Evolutionary conservation across 2,329 filamentous ascomycete genomes (phyloP).

Genomic region (Clonostachys rhizophaga): DNA sequence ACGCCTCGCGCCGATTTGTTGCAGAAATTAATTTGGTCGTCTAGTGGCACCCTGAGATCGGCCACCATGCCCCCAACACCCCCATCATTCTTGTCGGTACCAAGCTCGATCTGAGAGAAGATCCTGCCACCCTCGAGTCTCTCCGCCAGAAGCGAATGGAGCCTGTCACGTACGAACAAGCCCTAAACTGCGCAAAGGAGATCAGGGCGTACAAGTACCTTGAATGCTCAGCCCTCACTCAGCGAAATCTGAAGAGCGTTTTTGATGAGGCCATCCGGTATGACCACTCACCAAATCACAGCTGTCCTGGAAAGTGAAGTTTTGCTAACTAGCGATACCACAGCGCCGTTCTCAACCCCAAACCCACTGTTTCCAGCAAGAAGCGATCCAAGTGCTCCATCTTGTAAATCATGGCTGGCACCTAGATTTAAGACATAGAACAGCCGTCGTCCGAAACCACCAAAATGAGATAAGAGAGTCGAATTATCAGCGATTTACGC

Average conservation of each 20-base stretch:
- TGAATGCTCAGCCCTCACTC: slow-evolving; percentile 94
- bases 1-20: no score
- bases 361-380: slow-evolving; percentile 49
- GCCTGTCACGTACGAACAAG: slow-evolving; percentile 93
- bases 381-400: slow-evolving; percentile 68
- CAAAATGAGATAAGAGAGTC: no score
- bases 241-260: slow-evolving; percentile 95
- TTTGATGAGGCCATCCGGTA: slow-evolving; percentile 99
- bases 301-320: slow-evolving; percentile 12
- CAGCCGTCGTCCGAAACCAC: no score
- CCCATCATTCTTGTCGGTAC: slow-evolving; percentile 97
- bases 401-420: slow-evolving; percentile 39
- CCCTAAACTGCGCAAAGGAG: slow-evolving; percentile 82
- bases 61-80: slow-evolving; percentile 91
- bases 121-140: slow-evolving; percentile 74
- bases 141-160: slow-evolving; percentile 92
- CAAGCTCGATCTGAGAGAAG: slow-evolving; percentile 92
- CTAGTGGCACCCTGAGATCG: slow-evolving; percentile 96
- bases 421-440: neutral
- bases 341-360: slow-evolving; percentile 69
- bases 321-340: neutral
- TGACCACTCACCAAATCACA: slow-evolving; percentile 19
- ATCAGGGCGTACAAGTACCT: slow-evolving; percentile 97
- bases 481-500: no score
- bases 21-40: neutral